phyloP scores from a whole-genome alignment of 768 basidiomycete species.

The Cystobasidium ongulense region DNA sequence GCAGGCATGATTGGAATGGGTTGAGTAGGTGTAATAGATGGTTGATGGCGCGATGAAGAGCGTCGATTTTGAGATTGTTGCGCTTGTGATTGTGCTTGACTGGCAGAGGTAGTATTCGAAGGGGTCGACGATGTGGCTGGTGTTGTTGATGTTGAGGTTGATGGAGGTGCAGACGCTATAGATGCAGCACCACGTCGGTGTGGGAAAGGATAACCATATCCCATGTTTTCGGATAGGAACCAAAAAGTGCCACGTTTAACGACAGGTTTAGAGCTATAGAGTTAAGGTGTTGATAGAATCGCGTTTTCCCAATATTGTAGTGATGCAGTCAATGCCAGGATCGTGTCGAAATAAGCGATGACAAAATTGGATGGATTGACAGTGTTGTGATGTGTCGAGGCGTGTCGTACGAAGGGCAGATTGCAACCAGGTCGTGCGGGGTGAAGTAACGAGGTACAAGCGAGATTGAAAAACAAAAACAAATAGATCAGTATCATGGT shows the following conservation, averaged over 20 bases:
- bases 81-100: background rate
- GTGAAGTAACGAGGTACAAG: too few relatives aligned
- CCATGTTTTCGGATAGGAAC: conserved; percentile 38
- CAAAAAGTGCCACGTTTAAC: conserved; percentile 42
- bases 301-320: too few relatives aligned
- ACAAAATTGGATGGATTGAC: too few relatives aligned
- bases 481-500: too few relatives aligned
- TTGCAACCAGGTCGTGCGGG: too few relatives aligned
- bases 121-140: background rate
- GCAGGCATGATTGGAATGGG: background rate
- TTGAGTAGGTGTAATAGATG: background rate
- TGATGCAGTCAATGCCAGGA: too few relatives aligned
- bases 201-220: conserved; percentile 15
- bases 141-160: background rate
- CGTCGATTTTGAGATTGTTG: background rate
- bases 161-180: background rate
- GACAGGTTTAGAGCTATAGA: conserved; percentile 32
- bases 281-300: background rate
- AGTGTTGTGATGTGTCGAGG: too few relatives aligned
- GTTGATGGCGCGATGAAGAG: background rate
- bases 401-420: too few relatives aligned
- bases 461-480: too few relatives aligned
- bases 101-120: background rate
- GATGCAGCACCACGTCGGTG: background rate
- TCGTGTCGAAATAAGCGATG: too few relatives aligned